Evolutionary conservation across 164 flowering plant species (phyloP).

Genomic region (Vitis labrusca): DNA sequence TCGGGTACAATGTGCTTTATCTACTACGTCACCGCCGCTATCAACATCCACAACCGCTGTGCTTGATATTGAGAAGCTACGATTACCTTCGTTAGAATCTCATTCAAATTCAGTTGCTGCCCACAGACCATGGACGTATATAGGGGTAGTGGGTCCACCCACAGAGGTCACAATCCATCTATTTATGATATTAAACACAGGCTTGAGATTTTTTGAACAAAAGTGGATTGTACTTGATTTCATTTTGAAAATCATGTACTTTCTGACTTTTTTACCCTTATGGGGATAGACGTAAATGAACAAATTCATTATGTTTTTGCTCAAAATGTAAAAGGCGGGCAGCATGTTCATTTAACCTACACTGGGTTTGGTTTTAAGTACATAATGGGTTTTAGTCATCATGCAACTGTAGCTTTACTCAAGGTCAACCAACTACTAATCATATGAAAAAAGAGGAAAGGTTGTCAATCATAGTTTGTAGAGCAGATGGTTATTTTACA

Average conservation of each 20-base stretch:
- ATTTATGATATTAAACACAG: not conserved
- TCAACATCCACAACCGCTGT: slow-evolving; percentile 35
- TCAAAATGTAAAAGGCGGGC: no score
- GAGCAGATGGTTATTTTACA: not conserved
- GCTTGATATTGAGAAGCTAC: slow-evolving; percentile 61
- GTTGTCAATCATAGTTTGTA: not conserved
- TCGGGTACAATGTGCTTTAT: slow-evolving; percentile 56
- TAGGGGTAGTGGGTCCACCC: slow-evolving; percentile 45
- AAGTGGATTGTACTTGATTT: not conserved
- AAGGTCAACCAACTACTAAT: not conserved
- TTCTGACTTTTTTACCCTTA: not conserved
- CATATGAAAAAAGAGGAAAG: not conserved
- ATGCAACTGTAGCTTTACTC: not conserved
- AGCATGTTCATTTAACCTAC: not conserved
- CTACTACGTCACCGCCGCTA: slow-evolving; percentile 42
- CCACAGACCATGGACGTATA: slow-evolving; percentile 53
- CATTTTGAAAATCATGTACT: not conserved
- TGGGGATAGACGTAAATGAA: no score
- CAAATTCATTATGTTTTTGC: no score
- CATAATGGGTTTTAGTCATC: no score
- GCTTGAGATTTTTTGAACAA: not conserved
- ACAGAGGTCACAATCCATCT: slow-evolving; percentile 47
- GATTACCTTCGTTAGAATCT: slow-evolving; percentile 53
- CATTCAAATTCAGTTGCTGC: slow-evolving; percentile 39
- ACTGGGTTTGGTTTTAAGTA: no score